phyloP scores from a whole-genome alignment of 176 grass and related monocot genomes.

The Bothriochloa decipiens region DNA sequence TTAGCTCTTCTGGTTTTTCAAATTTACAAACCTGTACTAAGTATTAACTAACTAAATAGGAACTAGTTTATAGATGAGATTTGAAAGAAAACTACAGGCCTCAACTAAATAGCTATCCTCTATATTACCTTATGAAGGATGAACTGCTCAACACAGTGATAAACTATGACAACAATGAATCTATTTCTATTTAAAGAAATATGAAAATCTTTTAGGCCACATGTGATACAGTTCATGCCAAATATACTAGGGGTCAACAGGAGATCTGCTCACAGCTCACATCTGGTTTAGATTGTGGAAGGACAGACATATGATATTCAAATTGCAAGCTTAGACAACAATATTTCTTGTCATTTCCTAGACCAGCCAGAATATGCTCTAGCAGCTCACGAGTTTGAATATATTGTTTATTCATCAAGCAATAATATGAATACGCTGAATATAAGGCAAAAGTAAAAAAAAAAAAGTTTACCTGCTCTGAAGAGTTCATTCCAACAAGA shows the following conservation, averaged over 20 bases:
- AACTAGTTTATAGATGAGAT: neutral
- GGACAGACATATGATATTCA: neutral
- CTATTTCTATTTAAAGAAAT: neutral
- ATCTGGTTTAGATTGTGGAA: neutral
- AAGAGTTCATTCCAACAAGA: conserved; percentile 95
- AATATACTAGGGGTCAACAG: neutral
- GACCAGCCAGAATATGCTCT: neutral
- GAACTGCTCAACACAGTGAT: neutral
- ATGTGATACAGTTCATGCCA: neutral
- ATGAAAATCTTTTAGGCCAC: neutral
- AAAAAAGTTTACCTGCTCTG: conserved; percentile 56
- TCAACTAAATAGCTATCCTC: neutral
- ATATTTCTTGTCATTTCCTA: neutral
- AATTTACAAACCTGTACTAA: neutral
- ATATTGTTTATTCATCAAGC: neutral
- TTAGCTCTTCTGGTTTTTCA: neutral
- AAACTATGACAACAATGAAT: conserved; percentile 2
- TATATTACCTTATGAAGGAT: neutral
- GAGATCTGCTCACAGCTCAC: neutral
- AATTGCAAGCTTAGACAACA: neutral
- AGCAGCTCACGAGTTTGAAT: neutral
- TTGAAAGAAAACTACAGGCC: neutral
- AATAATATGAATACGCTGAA: neutral
- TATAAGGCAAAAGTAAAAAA: neutral
- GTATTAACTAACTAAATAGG: neutral